Percentiles rank a stretch among this genome's conserved stretches.
Conservation (phyloP, 805 yeast species). For the Yarrowia sp. region DNA sequence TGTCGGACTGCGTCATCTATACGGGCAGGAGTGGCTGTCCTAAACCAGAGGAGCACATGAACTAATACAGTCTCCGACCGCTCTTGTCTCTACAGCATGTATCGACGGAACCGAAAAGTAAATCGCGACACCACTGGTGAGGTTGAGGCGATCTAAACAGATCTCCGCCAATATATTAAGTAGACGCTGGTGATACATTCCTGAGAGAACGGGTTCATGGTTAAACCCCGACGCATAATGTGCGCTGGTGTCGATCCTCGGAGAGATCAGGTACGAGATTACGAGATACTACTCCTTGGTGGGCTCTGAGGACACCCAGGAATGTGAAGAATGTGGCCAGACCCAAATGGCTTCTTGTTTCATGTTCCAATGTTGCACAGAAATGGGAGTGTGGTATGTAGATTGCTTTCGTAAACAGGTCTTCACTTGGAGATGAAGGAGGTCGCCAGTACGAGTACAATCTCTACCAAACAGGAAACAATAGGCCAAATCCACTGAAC, state of each 20-base stretch:
- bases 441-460: too few species aligned
- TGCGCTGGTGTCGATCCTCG: not conserved
- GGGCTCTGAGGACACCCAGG: constrained; percentile 10
- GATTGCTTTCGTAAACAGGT: not conserved
- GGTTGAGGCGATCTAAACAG: constrained; percentile 8
- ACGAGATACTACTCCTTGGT: constrained; percentile 10
- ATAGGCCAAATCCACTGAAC: too few species aligned
- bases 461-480: too few species aligned
- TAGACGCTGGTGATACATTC: not conserved
- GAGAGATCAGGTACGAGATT: not conserved
- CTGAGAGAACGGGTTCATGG: not conserved
- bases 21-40: constrained; percentile 1
- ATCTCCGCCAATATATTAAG: constrained; percentile 7
- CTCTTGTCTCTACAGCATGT: not conserved
- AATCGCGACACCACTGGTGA: not conserved
- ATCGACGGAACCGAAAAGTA: constrained; percentile 3
- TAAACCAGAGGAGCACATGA: not conserved
- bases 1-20: not conserved
- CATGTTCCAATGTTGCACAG: not conserved
- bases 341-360: not conserved
- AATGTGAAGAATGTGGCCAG: not conserved
- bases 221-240: not conserved
- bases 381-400: too few species aligned
- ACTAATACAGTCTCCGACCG: not conserved
- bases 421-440: not conserved